Conservation (phyloP, 805 yeast genomes). For the Kuraishia piskuri region DNA sequence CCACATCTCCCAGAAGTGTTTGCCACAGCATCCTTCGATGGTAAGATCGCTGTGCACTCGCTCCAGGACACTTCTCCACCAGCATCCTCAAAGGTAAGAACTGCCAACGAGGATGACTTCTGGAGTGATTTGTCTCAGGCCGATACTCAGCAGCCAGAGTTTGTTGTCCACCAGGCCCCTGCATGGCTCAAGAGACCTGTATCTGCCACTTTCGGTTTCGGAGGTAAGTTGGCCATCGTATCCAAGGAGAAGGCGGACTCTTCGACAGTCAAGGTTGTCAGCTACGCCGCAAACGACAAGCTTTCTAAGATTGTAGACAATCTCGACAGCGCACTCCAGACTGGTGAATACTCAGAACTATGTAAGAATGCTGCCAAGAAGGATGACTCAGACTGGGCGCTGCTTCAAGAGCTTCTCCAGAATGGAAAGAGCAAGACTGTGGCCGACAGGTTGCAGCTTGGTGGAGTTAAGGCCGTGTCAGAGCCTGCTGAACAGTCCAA, state of each 20-base stretch:
- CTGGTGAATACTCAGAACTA: conserved; percentile 43
- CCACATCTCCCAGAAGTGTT: conserved; percentile 83
- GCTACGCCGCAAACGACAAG: conserved; percentile 29
- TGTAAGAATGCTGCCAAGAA: conserved; percentile 36
- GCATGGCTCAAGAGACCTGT: conserved; percentile 73
- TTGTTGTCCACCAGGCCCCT: conserved; percentile 75
- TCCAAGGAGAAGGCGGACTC: conserved; percentile 24
- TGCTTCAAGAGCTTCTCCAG: conserved; percentile 42
- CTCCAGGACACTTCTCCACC: conserved; percentile 78
- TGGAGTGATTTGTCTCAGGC: conserved; percentile 72
- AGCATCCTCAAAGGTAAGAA: conserved; percentile 30
- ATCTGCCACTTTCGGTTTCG: conserved; percentile 83
- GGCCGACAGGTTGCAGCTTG: conserved; percentile 25
- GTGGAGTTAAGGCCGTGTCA: background rate
- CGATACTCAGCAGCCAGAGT: conserved; percentile 66
- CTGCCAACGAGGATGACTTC: conserved; percentile 62
- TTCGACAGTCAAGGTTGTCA: conserved; percentile 33
- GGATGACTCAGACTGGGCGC: conserved; percentile 57
- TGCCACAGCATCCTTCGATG: conserved; percentile 84
- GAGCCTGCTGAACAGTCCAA: background rate
- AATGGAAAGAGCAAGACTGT: conserved; percentile 45
- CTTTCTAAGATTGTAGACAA: conserved; percentile 26
- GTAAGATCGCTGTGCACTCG: conserved; percentile 72
- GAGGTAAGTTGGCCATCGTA: conserved; percentile 70
- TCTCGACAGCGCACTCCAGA: conserved; percentile 49